Evolutionary conservation across 1,139 yeast genomes (phyloP).

Genomic region (Lodderomyces margitis): DNA sequence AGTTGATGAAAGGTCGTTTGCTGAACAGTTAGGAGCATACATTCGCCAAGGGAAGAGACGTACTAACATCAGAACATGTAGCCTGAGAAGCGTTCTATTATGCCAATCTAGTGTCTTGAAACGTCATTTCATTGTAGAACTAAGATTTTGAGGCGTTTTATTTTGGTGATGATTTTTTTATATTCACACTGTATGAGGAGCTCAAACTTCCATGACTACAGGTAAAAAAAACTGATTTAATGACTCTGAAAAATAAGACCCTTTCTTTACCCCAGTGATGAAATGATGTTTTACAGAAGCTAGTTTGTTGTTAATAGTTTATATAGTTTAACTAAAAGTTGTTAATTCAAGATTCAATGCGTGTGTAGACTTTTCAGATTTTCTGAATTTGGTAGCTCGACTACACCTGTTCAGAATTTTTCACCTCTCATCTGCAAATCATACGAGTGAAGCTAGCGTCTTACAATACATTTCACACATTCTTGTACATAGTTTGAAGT

Average conservation of each 20-base stretch:
- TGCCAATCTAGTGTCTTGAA: background rate
- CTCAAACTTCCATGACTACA: slow-evolving; percentile 49
- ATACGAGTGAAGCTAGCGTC: background rate
- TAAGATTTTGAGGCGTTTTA: background rate
- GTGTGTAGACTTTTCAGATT: background rate
- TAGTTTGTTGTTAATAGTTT: background rate
- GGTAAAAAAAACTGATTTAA: slow-evolving; percentile 66
- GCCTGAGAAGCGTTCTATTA: background rate
- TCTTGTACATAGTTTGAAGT: slow-evolving; percentile 3
- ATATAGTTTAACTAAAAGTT: no score
- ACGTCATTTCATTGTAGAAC: background rate
- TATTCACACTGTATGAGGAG: slow-evolving; percentile 69
- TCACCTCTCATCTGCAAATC: slow-evolving; percentile 4
- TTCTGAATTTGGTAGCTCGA: background rate
- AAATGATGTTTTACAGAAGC: slow-evolving; percentile 1
- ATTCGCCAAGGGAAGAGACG: background rate
- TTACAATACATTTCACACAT: background rate
- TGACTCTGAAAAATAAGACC: slow-evolving; percentile 58
- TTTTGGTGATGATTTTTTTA: slow-evolving; percentile 48
- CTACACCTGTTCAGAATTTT: background rate
- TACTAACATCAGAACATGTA: background rate
- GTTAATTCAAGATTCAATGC: background rate
- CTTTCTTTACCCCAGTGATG: background rate
- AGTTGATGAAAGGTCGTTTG: slow-evolving; percentile 68
- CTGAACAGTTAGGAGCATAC: slow-evolving; percentile 22